A percentile compares a stretch with the other conserved stretches of the same genome.
Evolutionary conservation across 2,329 filamentous ascomycete genomes (phyloP).

Genomic region (Mycosphaerella arachidis): DNA sequence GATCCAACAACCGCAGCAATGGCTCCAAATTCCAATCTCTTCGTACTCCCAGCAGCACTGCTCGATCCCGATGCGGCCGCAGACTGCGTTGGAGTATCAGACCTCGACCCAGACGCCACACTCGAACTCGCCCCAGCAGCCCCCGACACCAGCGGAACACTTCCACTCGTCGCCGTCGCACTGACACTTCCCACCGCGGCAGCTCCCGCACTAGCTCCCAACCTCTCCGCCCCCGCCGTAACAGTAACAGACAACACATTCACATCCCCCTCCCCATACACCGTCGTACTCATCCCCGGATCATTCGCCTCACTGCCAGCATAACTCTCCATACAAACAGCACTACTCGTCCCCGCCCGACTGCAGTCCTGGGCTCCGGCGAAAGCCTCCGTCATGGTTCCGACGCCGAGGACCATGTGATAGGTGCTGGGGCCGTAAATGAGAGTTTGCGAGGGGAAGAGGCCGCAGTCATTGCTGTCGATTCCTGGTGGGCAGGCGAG

Average conservation of each 20-base stretch:
- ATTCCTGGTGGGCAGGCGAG: constrained; percentile 15
- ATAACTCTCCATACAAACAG: constrained; percentile 15
- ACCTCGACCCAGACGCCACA: background rate
- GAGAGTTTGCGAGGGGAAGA: constrained; percentile 20
- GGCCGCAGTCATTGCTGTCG: constrained; percentile 19
- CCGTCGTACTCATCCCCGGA: constrained; percentile 18
- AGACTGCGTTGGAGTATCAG: background rate
- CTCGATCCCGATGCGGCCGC: background rate
- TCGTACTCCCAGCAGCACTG: constrained; percentile 1
- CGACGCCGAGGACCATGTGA: constrained; percentile 17
- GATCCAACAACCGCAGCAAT: background rate
- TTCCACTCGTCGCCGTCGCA: background rate
- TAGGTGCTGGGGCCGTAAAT: constrained; percentile 20
- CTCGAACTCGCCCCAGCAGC: background rate
- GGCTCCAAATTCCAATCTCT: background rate
- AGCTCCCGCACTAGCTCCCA: constrained; percentile 5
- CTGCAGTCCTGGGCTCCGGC: constrained; percentile 18
- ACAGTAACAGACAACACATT: constrained; percentile 14
- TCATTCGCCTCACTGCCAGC: constrained; percentile 18
- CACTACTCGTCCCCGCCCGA: background rate
- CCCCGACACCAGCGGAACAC: background rate
- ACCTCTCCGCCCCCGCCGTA: constrained; percentile 12
- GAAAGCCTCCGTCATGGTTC: constrained; percentile 7
- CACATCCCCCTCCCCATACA: constrained; percentile 13
- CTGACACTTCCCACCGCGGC: background rate